Evolutionary conservation across 139 green algal genomes (phyloP).

Genomic region (Chlorella sp.): DNA sequence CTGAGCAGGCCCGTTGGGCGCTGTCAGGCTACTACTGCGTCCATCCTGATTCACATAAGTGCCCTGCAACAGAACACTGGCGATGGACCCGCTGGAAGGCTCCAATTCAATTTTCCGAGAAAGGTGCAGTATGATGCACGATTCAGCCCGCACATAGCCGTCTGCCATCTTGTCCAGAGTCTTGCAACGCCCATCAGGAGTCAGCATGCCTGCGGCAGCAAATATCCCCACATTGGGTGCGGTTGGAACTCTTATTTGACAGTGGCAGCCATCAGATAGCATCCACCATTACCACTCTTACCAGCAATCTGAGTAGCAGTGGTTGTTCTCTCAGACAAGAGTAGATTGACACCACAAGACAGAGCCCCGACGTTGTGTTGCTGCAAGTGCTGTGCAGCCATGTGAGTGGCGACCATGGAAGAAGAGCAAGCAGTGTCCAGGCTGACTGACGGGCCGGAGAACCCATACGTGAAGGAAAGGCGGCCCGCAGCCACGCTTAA

Average conservation of each 20-base stretch:
- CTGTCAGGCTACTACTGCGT: constrained; percentile 64
- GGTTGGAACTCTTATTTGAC: too few species aligned
- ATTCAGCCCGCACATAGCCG: constrained; percentile 67
- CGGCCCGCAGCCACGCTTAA: constrained; percentile 55
- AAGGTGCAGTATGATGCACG: constrained; percentile 21
- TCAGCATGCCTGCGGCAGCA: constrained; percentile 33
- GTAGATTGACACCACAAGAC: constrained; percentile 45
- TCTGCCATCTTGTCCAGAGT: constrained; percentile 58
- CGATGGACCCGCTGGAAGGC: not conserved
- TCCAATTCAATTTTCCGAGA: not conserved
- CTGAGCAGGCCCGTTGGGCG: constrained; percentile 70
- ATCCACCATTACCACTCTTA: not conserved
- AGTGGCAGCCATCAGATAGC: too few species aligned
- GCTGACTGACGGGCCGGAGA: constrained; percentile 45
- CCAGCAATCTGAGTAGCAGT: constrained; percentile 46
- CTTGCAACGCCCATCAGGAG: constrained; percentile 59
- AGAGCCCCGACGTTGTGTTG: constrained; percentile 37
- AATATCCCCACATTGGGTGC: not conserved
- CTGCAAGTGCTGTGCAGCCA: constrained; percentile 55
- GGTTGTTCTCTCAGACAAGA: constrained; percentile 45
- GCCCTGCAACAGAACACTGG: constrained; percentile 35
- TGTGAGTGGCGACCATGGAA: constrained; percentile 74
- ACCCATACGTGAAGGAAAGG: constrained; percentile 63
- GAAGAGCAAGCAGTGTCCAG: constrained; percentile 89
- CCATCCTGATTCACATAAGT: constrained; percentile 67